phyloP scores from a whole-genome alignment of 2,329 filamentous ascomycete species.

The Onygenales sp. region DNA sequence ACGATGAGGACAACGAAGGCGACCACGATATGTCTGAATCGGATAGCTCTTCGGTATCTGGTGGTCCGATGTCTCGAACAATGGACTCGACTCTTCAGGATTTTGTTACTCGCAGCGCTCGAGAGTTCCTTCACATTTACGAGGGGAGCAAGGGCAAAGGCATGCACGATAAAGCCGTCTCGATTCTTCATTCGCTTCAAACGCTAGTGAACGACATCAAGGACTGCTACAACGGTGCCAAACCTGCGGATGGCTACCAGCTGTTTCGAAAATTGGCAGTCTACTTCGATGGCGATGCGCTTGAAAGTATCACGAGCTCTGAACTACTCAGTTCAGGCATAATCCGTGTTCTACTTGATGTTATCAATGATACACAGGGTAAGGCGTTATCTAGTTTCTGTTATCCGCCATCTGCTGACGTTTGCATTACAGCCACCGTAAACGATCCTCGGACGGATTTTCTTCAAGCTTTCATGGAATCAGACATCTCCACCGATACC shows the following conservation, averaged over 20 bases:
- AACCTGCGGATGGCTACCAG: slow-evolving; percentile 42
- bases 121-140: slow-evolving; percentile 73
- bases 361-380: slow-evolving; percentile 61
- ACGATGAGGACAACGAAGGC: slow-evolving; percentile 32
- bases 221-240: slow-evolving; percentile 52
- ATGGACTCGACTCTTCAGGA: slow-evolving; percentile 51
- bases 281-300: slow-evolving; percentile 79
- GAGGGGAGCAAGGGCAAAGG: slow-evolving; percentile 65
- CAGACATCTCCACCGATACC: slow-evolving; percentile 46
- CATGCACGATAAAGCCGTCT: slow-evolving; percentile 68
- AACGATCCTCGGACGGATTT: slow-evolving; percentile 67
- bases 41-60: slow-evolving; percentile 51
- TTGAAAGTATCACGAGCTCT: slow-evolving; percentile 91
- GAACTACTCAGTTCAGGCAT: slow-evolving; percentile 86
- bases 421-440: neutral
- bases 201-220: slow-evolving; percentile 63
- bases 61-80: slow-evolving; percentile 27
- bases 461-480: slow-evolving; percentile 84
- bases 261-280: slow-evolving; percentile 68
- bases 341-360: slow-evolving; percentile 69
- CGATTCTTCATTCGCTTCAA: slow-evolving; percentile 66
- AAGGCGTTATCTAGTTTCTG: slow-evolving; percentile 9
- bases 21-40: slow-evolving; percentile 55
- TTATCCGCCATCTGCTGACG: neutral
- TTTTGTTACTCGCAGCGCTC: slow-evolving; percentile 65